These are phyloP conservation scores for Plasmodium coatneyi DNA, from an alignment of 169 alveolate species.

Conservation along the genomic window DNA sequence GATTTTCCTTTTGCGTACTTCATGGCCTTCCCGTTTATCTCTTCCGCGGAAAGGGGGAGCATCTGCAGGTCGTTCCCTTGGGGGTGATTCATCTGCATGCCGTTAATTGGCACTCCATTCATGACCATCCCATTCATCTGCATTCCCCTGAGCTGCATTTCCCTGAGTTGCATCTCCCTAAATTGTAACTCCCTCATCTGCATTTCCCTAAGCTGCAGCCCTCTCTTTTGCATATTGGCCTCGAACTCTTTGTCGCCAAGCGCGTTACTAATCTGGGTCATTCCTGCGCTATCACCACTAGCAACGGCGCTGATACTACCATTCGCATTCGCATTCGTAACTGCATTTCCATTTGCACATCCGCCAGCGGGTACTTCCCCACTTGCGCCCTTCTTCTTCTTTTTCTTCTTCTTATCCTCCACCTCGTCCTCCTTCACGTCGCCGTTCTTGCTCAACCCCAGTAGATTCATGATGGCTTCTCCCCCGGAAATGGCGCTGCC, in stretches of 20 bases:
- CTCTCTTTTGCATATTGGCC: background rate
- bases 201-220: background rate
- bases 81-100: background rate
- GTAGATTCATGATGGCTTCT: slow-evolving; percentile 64
- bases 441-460: slow-evolving; percentile 39
- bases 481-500: slow-evolving; percentile 34
- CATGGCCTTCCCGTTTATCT: background rate
- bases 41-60: background rate
- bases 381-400: background rate
- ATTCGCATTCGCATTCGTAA: background rate
- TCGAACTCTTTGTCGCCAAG: background rate
- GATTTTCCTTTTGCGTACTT: background rate
- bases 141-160: background rate
- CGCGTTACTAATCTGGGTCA: background rate
- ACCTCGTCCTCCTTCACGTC: slow-evolving; percentile 20
- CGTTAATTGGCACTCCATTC: background rate
- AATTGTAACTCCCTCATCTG: background rate
- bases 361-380: background rate
- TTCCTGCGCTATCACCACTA: background rate
- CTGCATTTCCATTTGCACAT: background rate
- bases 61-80: background rate
- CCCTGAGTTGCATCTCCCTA: background rate
- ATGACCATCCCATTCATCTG: background rate
- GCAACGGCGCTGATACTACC: background rate
- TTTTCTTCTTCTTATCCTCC: slow-evolving; percentile 7